Evolutionary conservation across 805 yeast genomes (phyloP).

Genomic region (Starmera dryadoides): DNA sequence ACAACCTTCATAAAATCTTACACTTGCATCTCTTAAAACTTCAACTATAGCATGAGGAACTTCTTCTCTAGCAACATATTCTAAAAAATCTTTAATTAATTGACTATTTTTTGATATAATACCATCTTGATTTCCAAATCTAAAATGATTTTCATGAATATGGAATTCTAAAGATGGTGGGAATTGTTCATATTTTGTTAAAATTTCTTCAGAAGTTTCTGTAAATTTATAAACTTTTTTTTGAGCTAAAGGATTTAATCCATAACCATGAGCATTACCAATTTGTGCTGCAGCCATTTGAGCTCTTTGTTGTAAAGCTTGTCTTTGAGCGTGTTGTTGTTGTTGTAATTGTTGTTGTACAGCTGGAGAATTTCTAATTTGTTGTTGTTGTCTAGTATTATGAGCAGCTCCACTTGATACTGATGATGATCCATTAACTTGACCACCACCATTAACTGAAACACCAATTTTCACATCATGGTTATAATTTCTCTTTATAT

Average conservation of each 20-base stretch:
- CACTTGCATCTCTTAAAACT: conserved; percentile 79
- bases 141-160: conserved; percentile 83
- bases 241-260: conserved; percentile 14
- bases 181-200: conserved; percentile 67
- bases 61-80: conserved; percentile 70
- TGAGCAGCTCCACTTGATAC: conserved; percentile 8
- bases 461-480: conserved; percentile 10
- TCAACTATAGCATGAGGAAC: conserved; percentile 89
- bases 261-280: conserved; percentile 22
- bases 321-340: conserved; percentile 13
- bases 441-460: conserved; percentile 4
- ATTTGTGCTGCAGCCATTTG: conserved; percentile 22
- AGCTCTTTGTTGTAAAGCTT: conserved; percentile 14
- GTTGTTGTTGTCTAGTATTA: conserved; percentile 1
- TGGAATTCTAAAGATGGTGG: conserved; percentile 86
- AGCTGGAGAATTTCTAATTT: conserved; percentile 8
- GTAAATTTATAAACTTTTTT: conserved; percentile 49
- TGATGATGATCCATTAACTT: conserved; percentile 2
- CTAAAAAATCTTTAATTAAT: conserved; percentile 70
- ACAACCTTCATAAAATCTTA: conserved; percentile 85
- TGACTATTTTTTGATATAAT: conserved; percentile 76
- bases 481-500: conserved; percentile 10
- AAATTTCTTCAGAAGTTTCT: conserved; percentile 63
- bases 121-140: conserved; percentile 88
- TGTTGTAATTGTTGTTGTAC: conserved; percentile 15